Evolutionary conservation across 441 rosid species (phyloP).

Genomic region (Francoa sonchifolia): DNA sequence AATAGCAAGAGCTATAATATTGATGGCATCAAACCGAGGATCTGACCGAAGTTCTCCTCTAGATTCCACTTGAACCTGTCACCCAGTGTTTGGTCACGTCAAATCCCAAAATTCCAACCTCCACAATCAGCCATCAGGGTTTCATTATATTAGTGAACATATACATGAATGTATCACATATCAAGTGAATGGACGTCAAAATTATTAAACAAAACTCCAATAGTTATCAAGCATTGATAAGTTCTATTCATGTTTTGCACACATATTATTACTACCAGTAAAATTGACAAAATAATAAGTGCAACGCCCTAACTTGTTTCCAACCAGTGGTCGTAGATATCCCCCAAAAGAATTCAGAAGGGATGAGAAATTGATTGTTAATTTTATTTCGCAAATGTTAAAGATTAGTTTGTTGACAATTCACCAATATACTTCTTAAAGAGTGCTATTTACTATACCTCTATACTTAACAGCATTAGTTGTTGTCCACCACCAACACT

Average conservation of each 20-base stretch:
- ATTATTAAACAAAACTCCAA: no score
- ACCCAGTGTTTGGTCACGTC: conserved; percentile 4
- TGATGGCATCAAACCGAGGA: conserved; percentile 81
- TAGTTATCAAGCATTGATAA: no score
- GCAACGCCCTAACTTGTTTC: no score
- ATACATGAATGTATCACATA: no score
- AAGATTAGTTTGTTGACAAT: not conserved
- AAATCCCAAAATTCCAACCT: not conserved
- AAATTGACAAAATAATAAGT: no score
- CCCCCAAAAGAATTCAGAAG: no score
- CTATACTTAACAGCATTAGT: conserved; percentile 73
- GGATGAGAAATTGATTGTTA: no score
- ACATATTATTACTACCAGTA: no score
- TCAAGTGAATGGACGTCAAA: no score
- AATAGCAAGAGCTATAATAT: conserved; percentile 52
- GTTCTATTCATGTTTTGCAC: no score
- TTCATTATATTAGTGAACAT: no score
- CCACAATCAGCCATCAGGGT: not conserved
- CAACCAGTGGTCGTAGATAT: no score
- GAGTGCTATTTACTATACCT: conserved; percentile 35
- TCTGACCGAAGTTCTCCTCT: conserved; percentile 83
- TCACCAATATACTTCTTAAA: not conserved
- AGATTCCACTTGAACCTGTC: conserved; percentile 77
- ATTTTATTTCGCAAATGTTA: not conserved
- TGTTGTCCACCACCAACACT: conserved; percentile 96